Evolutionary conservation across 495 filamentous ascomycete genomes (phyloP).

Genomic region (Annulohypoxylon stygium): DNA sequence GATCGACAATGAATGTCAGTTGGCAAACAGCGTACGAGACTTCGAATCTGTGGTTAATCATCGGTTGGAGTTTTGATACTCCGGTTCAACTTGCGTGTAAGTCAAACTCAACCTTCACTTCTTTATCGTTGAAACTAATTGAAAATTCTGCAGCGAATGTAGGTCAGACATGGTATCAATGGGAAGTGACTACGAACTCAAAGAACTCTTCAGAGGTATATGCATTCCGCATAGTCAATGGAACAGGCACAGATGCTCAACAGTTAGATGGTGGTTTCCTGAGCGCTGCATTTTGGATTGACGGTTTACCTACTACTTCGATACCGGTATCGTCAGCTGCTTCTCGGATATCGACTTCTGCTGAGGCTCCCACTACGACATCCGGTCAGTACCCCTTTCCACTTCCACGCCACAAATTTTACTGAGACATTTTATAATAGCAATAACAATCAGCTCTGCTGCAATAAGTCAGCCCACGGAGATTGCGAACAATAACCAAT

Average conservation of each 20-base stretch:
- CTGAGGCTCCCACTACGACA: constrained; percentile 25
- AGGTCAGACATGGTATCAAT: constrained; percentile 42
- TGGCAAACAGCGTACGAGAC: constrained; percentile 48
- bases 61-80: constrained; percentile 31
- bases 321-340: constrained; percentile 8
- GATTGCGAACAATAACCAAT: not conserved
- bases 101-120: constrained; percentile 14
- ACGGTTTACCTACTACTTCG: constrained; percentile 22
- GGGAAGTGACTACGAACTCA: constrained; percentile 40
- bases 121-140: not conserved
- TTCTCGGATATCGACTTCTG: constrained; percentile 25
- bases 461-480: constrained; percentile 11
- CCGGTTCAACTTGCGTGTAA: constrained; percentile 41
- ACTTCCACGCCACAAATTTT: not conserved
- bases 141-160: constrained; percentile 31
- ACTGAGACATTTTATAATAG: not conserved
- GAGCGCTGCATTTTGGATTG: constrained; percentile 43
- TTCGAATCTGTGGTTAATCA: constrained; percentile 44
- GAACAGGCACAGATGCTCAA: constrained; percentile 32
- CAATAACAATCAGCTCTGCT: constrained; percentile 3
- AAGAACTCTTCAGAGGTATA: constrained; percentile 46
- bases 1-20: constrained; percentile 45
- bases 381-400: constrained; percentile 2
- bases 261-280: constrained; percentile 40
- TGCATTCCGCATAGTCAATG: constrained; percentile 42